Percentiles rank a stretch among this genome's conserved stretches.
These are phyloP conservation scores for Lasiosphaeris hirsuta DNA, from an alignment of 495 filamentous ascomycete genomes.

Conservation along the genomic window DNA sequence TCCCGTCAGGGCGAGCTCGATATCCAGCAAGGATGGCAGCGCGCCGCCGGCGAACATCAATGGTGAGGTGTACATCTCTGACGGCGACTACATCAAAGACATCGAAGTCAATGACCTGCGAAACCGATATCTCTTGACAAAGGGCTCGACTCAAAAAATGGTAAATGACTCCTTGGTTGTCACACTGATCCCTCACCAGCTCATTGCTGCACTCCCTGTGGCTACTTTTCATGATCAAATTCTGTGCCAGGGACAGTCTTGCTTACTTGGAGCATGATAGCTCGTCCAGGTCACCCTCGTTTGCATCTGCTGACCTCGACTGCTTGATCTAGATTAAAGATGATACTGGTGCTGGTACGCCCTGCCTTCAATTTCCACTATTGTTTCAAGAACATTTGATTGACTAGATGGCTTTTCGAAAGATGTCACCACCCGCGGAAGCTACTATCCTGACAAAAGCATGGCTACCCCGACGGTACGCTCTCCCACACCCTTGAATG, in stretches of 20 bases:
- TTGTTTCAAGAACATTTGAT: slow-evolving; percentile 53
- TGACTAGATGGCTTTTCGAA: slow-evolving; percentile 50
- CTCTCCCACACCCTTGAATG: background rate
- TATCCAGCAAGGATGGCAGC: slow-evolving; percentile 22
- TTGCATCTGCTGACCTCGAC: slow-evolving; percentile 96
- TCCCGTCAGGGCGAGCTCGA: slow-evolving; percentile 61
- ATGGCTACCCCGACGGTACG: slow-evolving; percentile 87
- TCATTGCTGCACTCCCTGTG: slow-evolving; percentile 31
- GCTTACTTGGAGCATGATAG: slow-evolving; percentile 83
- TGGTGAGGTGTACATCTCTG: slow-evolving; percentile 85
- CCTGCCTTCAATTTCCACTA: slow-evolving; percentile 43
- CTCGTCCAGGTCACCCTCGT: slow-evolving; percentile 67
- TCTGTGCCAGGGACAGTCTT: slow-evolving; percentile 62
- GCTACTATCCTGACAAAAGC: slow-evolving; percentile 94
- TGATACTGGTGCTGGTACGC: slow-evolving; percentile 99
- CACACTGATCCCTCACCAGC: slow-evolving; percentile 76
- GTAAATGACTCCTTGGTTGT: slow-evolving; percentile 78
- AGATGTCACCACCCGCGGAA: slow-evolving; percentile 99
- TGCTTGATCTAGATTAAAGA: slow-evolving; percentile 99
- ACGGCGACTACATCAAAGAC: slow-evolving; percentile 96
- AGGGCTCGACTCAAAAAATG: slow-evolving; percentile 98
- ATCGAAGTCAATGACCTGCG: slow-evolving; percentile 98
- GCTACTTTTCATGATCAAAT: slow-evolving; percentile 32
- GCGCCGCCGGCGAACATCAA: slow-evolving; percentile 53
- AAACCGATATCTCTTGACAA: slow-evolving; percentile 96